Conservation (phyloP, 441 rosid species). For the Metrosideros polymorpha region DNA sequence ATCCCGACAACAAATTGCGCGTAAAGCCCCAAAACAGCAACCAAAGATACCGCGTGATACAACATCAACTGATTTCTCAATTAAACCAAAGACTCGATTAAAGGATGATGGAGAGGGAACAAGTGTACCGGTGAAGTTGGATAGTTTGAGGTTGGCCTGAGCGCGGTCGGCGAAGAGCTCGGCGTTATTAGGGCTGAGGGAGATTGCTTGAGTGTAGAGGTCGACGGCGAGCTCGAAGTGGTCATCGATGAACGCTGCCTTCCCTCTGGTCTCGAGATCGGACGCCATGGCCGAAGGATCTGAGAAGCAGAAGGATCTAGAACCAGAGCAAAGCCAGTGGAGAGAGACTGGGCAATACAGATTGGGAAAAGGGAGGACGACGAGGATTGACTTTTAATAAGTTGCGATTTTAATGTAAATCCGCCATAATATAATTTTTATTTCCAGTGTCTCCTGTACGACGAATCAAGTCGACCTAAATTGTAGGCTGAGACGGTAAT, state of each 20-base stretch:
- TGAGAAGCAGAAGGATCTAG: background rate
- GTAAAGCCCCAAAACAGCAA: background rate
- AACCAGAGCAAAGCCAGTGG: background rate
- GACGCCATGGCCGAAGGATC: conserved; percentile 42
- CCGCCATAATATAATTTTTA: background rate
- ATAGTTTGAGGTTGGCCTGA: conserved; percentile 79
- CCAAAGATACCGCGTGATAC: background rate
- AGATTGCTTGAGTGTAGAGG: conserved; percentile 73
- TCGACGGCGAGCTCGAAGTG: conserved; percentile 72
- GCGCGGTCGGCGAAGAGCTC: conserved; percentile 87
- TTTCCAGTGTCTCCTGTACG: background rate
- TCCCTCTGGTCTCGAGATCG: conserved; percentile 63
- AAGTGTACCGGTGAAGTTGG: conserved; percentile 45
- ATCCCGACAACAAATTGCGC: background rate
- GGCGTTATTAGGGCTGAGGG: conserved; percentile 46
- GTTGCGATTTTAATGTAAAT: background rate
- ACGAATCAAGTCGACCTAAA: background rate
- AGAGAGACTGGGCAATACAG: background rate
- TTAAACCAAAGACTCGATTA: background rate
- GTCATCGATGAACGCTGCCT: conserved; percentile 83
- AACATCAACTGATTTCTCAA: background rate
- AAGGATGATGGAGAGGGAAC: background rate
- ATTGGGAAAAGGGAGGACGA: background rate
- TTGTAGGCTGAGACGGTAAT: background rate
- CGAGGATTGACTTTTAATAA: background rate